These are phyloP conservation scores for Colletotrichum filicis DNA, from an alignment of 2,329 filamentous ascomycete species.

Conservation along the genomic window DNA sequence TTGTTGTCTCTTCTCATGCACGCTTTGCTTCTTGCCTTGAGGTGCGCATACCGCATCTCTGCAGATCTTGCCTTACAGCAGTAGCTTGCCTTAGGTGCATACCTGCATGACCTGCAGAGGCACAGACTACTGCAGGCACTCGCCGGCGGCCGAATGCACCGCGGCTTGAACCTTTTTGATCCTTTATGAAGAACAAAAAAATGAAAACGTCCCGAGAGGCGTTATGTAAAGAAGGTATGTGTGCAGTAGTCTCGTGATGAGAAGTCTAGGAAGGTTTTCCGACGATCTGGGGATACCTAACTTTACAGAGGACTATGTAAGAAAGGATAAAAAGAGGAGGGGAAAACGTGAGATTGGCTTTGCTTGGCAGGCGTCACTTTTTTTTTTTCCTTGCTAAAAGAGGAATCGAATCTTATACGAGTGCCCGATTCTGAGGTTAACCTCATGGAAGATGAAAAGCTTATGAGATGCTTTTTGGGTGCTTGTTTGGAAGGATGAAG, in stretches of 20 bases:
- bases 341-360: slow-evolving; percentile 6
- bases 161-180: background rate
- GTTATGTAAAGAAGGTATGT: no score
- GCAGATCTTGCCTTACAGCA: background rate
- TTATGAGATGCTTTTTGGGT: background rate
- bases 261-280: background rate
- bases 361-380: slow-evolving; percentile 15
- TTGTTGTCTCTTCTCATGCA: background rate
- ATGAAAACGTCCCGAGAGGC: no score
- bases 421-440: background rate
- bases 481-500: background rate
- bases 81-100: no score
- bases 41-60: no score
- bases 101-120: no score
- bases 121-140: no score
- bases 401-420: no score
- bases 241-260: background rate
- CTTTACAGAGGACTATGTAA: background rate
- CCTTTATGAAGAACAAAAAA: background rate
- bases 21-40: background rate
- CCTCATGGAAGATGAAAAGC: background rate
- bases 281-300: background rate
- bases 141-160: background rate
- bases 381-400: no score
- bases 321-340: background rate